phyloP scores from a whole-genome alignment of 1,284 basidiomycete genomes.

The Anthracocystis panici-leucophaei region DNA sequence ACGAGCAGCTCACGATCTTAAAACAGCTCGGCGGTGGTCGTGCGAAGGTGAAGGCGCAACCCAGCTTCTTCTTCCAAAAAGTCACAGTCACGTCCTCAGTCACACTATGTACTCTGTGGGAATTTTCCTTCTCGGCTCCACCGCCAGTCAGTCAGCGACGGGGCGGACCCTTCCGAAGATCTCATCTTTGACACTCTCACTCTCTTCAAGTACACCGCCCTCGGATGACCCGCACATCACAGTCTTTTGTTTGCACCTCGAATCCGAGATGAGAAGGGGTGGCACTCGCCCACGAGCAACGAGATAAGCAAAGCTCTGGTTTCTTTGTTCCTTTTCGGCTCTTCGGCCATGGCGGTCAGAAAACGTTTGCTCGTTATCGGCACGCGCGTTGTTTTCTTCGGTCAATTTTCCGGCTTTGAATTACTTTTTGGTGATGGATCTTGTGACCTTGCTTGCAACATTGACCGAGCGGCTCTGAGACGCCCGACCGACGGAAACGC shows the following conservation, averaged over 20 bases:
- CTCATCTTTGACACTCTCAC: not conserved
- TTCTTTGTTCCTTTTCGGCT: constrained; percentile 18
- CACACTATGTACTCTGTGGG: not conserved
- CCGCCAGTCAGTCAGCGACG: not conserved
- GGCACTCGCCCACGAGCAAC: not conserved
- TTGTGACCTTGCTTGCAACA: not conserved
- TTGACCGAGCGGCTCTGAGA: not conserved
- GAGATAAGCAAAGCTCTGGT: not conserved
- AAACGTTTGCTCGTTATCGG: not conserved
- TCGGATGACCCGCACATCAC: no score
- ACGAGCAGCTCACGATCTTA: no score
- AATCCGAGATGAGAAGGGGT: not conserved
- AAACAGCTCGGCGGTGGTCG: not conserved
- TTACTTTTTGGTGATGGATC: not conserved
- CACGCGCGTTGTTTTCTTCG: not conserved
- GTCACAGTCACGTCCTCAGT: not conserved
- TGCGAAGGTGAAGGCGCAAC: not conserved
- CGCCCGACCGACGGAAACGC: not conserved
- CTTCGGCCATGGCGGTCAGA: constrained; percentile 37
- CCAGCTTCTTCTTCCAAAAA: not conserved
- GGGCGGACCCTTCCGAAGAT: constrained; percentile 4
- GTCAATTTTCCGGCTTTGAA: constrained; percentile 5
- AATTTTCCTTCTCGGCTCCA: not conserved
- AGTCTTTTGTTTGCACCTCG: not conserved
- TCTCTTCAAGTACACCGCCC: not conserved